These are phyloP conservation scores for Cutaneotrichosporon mucoides DNA, from an alignment of 1,284 basidiomycete genomes.

Conservation along the genomic window DNA sequence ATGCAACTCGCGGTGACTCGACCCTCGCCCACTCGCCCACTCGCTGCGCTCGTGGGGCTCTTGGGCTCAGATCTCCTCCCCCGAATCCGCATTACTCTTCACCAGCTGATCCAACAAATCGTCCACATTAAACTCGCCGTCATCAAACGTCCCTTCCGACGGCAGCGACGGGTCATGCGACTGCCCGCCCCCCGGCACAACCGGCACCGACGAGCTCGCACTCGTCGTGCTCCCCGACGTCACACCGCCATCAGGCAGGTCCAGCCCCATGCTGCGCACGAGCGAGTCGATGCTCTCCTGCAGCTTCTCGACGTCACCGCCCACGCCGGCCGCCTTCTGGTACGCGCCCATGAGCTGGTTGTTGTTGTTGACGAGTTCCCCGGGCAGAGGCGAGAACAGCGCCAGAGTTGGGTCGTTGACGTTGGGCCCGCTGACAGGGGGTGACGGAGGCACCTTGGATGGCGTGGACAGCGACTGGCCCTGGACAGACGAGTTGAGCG, in stretches of 20 bases:
- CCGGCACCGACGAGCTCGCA: not conserved
- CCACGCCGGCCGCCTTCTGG: slow-evolving; percentile 62
- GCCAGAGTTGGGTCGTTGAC: slow-evolving; percentile 36
- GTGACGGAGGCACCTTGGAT: slow-evolving; percentile 7
- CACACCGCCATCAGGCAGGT: slow-evolving; percentile 19
- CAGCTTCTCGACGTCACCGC: slow-evolving; percentile 66
- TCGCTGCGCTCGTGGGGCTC: too few relatives aligned
- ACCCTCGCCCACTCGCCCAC: too few relatives aligned
- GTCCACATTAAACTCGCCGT: slow-evolving; percentile 42
- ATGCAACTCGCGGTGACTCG: too few relatives aligned
- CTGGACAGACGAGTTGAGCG: slow-evolving; percentile 43
- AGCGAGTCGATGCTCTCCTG: slow-evolving; percentile 68
- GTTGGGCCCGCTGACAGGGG: slow-evolving; percentile 1
- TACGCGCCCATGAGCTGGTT: slow-evolving; percentile 57
- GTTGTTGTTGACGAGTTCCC: slow-evolving; percentile 32
- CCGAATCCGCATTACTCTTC: slow-evolving; percentile 17
- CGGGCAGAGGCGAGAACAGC: slow-evolving; percentile 39
- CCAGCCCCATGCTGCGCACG: slow-evolving; percentile 66
- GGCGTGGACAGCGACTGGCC: slow-evolving; percentile 33
- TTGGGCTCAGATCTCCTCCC: not conserved
- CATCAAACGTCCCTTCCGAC: slow-evolving; percentile 17
- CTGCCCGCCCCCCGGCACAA: not conserved
- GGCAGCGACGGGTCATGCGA: slow-evolving; percentile 5
- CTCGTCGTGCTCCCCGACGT: not conserved
- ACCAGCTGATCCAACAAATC: slow-evolving; percentile 38